Evolutionary conservation across 1,139 yeast genomes (phyloP).

Genomic region (Eremothecium coryli): DNA sequence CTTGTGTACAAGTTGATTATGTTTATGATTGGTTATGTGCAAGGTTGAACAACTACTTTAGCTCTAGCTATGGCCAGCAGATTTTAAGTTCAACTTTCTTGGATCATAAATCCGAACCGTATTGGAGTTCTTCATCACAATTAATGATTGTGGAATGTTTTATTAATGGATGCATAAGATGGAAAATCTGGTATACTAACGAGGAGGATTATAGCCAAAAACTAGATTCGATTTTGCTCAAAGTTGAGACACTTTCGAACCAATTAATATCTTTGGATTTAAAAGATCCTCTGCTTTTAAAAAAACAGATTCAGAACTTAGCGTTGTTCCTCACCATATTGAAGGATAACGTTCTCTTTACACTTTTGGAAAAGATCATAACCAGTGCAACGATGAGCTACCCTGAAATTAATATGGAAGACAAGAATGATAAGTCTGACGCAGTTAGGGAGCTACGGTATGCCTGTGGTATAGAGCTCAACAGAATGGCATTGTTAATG

Average conservation of each 20-base stretch:
- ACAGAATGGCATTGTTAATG: constrained; percentile 86
- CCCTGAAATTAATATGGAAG: constrained; percentile 46
- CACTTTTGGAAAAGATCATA: constrained; percentile 76
- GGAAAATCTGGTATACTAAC: constrained; percentile 81
- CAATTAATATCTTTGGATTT: constrained; percentile 66
- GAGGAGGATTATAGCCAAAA: constrained; percentile 53
- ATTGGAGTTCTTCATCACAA: constrained; percentile 70
- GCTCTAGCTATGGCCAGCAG: constrained; percentile 60
- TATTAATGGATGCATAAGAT: constrained; percentile 86
- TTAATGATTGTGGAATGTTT: constrained; percentile 83
- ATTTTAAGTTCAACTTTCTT: constrained; percentile 50
- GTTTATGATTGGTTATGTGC: constrained; percentile 76
- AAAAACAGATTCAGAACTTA: constrained; percentile 83
- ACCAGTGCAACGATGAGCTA: constrained; percentile 82
- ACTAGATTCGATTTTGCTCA: constrained; percentile 46
- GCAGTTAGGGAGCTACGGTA: constrained; percentile 79
- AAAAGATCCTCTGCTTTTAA: constrained; percentile 68
- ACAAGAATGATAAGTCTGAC: constrained; percentile 66
- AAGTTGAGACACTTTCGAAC: constrained; percentile 70
- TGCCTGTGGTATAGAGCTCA: constrained; percentile 90
- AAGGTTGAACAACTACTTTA: constrained; percentile 63
- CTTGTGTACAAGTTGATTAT: constrained; percentile 77
- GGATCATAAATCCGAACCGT: constrained; percentile 53
- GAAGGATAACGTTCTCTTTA: constrained; percentile 73
- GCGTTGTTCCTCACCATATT: constrained; percentile 95